Evolutionary conservation across 2,329 filamentous ascomycete genomes (phyloP), one percentile per base, ranked within the genome.

Genomic region (Aquanectria penicillioides): DNA sequence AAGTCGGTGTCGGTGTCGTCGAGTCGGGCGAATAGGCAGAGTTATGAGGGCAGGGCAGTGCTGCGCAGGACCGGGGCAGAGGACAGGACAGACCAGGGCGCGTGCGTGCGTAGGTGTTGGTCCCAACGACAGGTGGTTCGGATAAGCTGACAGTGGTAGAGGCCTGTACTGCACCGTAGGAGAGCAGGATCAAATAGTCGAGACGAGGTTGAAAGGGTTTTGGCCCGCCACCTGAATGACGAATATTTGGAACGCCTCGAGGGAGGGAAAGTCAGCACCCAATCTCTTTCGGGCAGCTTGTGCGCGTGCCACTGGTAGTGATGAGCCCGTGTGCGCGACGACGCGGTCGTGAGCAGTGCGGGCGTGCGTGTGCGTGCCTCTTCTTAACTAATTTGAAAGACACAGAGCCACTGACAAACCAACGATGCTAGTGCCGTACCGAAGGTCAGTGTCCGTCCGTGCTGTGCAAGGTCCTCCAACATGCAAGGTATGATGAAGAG

Each of bases 21-120:
- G n/a, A n/a, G n/a, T 54, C n/a, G 41, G 38, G 29, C 33, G 41
- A 41, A 43, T 28, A 40, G 23, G 50, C 22, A 34, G 25, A 34
- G 40, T 53, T 46, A 41, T 44, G 49, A 33, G 38, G 23, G 50
- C 41, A 34, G 41, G 50, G 50, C 38, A 43, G 48, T 51, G 48
- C 50, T 17, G 50, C 40, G 37, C n/a, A 15, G 23, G 50, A 44
- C 50, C 31, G 11, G 50, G 37, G 37, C 18, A 40, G 34, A 26
- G 25, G 33, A 51, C 25, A 37, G 37, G 29, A 43, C 28, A 11
- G 37, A 31, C 50, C 50, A 43, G 38, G 50, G 50, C n/a, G 22
- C 6, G 17, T 18, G 17, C 10, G 28, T 29, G 12, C 38, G 23
- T 28, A 23, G 46, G 18, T 31, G 34, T 29, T 25, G 33, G 31